These are phyloP conservation scores for Lunasporangiospora selenospora DNA, from an alignment of 192 early-diverging fungal genomes.

Conservation along the genomic window DNA sequence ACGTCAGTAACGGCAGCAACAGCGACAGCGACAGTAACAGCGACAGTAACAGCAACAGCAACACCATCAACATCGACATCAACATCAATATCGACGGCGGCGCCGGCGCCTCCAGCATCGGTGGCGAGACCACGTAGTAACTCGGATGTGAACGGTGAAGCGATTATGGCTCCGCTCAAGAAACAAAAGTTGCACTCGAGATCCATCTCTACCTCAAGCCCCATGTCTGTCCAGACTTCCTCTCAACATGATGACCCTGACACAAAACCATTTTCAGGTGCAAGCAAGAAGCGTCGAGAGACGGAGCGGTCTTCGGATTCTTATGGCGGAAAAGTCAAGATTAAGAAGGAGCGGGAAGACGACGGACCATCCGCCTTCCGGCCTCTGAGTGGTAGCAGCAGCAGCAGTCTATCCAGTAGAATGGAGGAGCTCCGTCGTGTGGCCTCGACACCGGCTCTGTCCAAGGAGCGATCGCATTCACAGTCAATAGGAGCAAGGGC, in stretches of 20 bases:
- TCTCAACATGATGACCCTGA: conserved; percentile 18
- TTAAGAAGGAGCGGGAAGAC: conserved; percentile 49
- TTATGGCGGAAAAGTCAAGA: conserved; percentile 42
- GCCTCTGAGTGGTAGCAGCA: too few relatives aligned
- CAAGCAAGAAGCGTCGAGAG: conserved; percentile 41
- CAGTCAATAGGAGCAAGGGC: conserved; percentile 12
- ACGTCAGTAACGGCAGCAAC: too few relatives aligned
- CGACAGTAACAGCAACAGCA: conserved; percentile 1
- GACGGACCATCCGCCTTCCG: conserved; percentile 17
- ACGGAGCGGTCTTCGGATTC: conserved; percentile 23
- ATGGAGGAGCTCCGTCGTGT: conserved; percentile 33
- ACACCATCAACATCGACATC: background rate
- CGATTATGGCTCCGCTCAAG: conserved; percentile 2
- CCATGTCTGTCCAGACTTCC: too few relatives aligned
- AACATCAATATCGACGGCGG: background rate
- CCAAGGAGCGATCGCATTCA: conserved; percentile 21
- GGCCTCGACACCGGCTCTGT: conserved; percentile 21
- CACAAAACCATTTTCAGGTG: background rate
- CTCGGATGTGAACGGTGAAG: conserved; percentile 3
- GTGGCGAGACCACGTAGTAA: conserved; percentile 11
- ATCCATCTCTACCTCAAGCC: conserved; percentile 7
- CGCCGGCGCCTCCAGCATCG: background rate
- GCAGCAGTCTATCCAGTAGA: conserved; percentile 3
- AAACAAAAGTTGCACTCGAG: conserved; percentile 25
- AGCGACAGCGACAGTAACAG: conserved; percentile 23